These are phyloP conservation scores for Verticillium longisporum DNA, from an alignment of 2,329 filamentous ascomycete species.

Conservation along the genomic window DNA sequence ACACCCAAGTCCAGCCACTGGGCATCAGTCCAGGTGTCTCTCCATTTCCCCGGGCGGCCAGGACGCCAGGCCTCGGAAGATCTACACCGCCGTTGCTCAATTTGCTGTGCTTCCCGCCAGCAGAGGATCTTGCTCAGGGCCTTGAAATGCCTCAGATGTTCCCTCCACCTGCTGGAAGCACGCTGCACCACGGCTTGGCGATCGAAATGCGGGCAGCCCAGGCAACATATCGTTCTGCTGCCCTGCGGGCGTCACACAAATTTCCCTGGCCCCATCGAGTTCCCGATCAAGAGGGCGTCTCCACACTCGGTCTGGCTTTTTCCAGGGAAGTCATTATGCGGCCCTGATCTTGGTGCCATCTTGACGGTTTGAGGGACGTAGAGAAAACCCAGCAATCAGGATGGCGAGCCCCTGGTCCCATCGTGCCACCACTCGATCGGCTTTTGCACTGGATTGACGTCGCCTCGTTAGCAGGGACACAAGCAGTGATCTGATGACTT, in stretches of 20 bases:
- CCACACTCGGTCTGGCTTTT: constrained; percentile 11
- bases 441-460: not conserved
- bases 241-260: constrained; percentile 5
- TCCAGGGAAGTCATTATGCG: constrained; percentile 1
- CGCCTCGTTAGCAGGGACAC: not conserved
- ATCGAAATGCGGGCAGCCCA: not conserved
- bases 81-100: not conserved
- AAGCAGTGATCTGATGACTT: not conserved
- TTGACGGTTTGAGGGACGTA: not conserved
- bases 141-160: not conserved
- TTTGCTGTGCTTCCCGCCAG: not conserved
- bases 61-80: not conserved
- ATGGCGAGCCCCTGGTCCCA: not conserved
- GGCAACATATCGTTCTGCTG: not conserved
- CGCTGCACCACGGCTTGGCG: not conserved
- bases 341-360: not conserved
- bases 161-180: not conserved
- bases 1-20: not conserved
- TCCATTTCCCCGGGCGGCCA: not conserved
- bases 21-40: not conserved
- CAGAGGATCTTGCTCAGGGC: not conserved
- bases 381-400: not conserved
- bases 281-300: constrained; percentile 2
- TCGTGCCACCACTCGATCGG: not conserved
- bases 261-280: constrained; percentile 7